A percentile compares a stretch with the other conserved stretches of the same genome.
Evolutionary conservation across 2,329 filamentous ascomycete species (phyloP).

Genomic region (Paecilomyces fulvus): DNA sequence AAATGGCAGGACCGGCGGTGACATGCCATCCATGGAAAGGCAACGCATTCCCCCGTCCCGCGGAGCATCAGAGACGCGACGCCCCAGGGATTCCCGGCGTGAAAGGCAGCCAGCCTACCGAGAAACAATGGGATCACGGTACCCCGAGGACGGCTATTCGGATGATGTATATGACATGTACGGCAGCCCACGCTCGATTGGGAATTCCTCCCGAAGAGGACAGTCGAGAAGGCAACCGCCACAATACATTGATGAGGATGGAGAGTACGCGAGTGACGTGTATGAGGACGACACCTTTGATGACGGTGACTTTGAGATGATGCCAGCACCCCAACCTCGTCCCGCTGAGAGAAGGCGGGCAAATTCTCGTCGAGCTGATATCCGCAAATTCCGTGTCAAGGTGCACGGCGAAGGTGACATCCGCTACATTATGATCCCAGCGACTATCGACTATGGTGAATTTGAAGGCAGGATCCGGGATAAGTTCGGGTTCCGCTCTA

Average conservation of each 20-base stretch:
- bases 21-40: conserved; percentile 22
- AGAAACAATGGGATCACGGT: conserved; percentile 25
- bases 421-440: conserved; percentile 79
- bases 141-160: conserved; percentile 28
- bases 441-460: conserved; percentile 64
- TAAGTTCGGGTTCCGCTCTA: conserved; percentile 65
- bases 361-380: conserved; percentile 46
- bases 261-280: conserved; percentile 61
- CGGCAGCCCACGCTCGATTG: conserved; percentile 42
- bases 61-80: conserved; percentile 45
- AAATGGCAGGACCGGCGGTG: conserved; percentile 24
- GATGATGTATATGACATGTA: conserved; percentile 59
- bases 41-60: conserved; percentile 40
- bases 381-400: conserved; percentile 80
- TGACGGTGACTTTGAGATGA: conserved; percentile 72
- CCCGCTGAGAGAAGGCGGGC: conserved; percentile 17
- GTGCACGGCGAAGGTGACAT: conserved; percentile 80
- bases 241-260: conserved; percentile 71
- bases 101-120: conserved; percentile 22
- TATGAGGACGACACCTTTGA: conserved; percentile 64
- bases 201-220: conserved; percentile 32
- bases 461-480: conserved; percentile 72
- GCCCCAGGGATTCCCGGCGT: conserved; percentile 17
- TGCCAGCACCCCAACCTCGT: conserved; percentile 45
- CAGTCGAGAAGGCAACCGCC: conserved; percentile 35